These are phyloP conservation scores for Gossypium turneri DNA, from an alignment of 345 rosid species.

Conservation along the genomic window DNA sequence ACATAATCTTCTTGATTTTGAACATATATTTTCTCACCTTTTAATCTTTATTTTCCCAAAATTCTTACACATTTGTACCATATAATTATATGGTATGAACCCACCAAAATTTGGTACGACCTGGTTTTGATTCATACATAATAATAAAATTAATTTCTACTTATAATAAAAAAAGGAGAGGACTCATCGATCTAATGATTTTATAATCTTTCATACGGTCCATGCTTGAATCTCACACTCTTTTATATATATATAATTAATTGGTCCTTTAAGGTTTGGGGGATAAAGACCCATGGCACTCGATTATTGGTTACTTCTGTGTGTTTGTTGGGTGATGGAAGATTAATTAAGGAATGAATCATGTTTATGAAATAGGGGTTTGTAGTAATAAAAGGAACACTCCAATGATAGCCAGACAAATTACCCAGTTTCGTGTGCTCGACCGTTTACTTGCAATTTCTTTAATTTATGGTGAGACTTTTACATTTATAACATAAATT, in stretches of 20 bases:
- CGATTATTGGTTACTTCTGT: slow-evolving; percentile 14
- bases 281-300: slow-evolving; percentile 20
- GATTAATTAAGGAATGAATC: slow-evolving; percentile 16
- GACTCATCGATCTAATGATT: neutral
- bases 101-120: neutral
- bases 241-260: neutral
- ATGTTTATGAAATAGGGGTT: slow-evolving; percentile 3
- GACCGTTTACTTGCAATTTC: too few relatives aligned
- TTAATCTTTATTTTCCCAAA: neutral
- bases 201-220: neutral
- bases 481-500: too few relatives aligned
- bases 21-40: neutral
- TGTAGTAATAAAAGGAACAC: slow-evolving; percentile 31
- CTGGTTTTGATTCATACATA: too few relatives aligned
- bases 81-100: neutral
- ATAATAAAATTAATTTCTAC: neutral
- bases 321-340: slow-evolving; percentile 22
- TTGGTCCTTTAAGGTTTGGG: neutral
- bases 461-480: too few relatives aligned
- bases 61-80: slow-evolving; percentile 6
- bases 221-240: slow-evolving; percentile 9
- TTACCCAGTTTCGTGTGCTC: slow-evolving; percentile 27
- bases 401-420: slow-evolving; percentile 30
- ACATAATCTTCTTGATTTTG: neutral
- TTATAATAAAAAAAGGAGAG: neutral